A percentile compares a stretch with the other conserved stretches of the same genome.
Conservation (phyloP, 306 rosid species). For the Begonia fuchsioides region DNA sequence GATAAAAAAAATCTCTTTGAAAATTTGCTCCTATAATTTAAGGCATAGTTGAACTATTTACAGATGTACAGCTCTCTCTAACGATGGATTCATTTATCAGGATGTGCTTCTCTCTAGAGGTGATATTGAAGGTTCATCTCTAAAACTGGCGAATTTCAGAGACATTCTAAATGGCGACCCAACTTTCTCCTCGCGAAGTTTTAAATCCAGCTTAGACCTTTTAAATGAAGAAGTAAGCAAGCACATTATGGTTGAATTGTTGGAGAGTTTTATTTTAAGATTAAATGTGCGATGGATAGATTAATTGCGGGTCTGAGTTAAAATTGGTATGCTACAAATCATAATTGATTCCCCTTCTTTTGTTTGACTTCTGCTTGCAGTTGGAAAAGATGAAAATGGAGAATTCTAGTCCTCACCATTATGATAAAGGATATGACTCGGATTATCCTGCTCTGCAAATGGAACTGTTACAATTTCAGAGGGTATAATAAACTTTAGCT, state of each 20-base stretch:
- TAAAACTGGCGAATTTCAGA: conserved; percentile 22
- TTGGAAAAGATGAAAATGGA: conserved; percentile 84
- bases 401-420: conserved; percentile 33
- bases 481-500: conserved; percentile 30
- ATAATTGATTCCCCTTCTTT: too few relatives aligned
- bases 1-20: too few relatives aligned
- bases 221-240: conserved; percentile 58
- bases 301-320: too few relatives aligned
- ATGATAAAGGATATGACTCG: conserved; percentile 29
- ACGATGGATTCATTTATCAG: conserved; percentile 29
- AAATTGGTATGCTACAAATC: too few relatives aligned
- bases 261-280: too few relatives aligned
- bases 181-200: conserved; percentile 21
- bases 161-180: conserved; percentile 11
- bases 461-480: conserved; percentile 58
- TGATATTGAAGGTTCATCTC: conserved; percentile 22
- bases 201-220: conserved; percentile 73
- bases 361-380: conserved; percentile 28
- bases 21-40: too few relatives aligned
- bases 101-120: conserved; percentile 21
- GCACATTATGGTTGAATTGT: not conserved
- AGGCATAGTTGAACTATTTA: too few relatives aligned
- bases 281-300: too few relatives aligned
- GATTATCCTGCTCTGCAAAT: conserved; percentile 53
- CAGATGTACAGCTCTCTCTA: not conserved